phyloP scores from a whole-genome alignment of 106 monocot species.

The Dendrobium catenatum region DNA sequence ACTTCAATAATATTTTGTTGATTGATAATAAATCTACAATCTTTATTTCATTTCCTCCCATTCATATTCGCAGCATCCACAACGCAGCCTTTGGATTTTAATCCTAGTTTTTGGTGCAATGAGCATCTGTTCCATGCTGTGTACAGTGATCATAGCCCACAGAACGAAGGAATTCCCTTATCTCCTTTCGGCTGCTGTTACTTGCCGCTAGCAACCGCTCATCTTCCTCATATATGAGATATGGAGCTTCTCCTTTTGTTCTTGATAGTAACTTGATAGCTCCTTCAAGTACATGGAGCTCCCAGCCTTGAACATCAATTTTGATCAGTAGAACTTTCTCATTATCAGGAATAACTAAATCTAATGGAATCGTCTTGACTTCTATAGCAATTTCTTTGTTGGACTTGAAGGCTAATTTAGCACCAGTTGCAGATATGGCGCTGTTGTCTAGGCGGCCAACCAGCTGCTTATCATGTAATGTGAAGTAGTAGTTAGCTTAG shows the following conservation, averaged over 20 bases:
- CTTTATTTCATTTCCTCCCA: no score
- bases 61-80: no score
- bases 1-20: no score
- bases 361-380: slow-evolving; percentile 63
- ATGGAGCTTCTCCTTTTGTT: slow-evolving; percentile 63
- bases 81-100: no score
- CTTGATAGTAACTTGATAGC: slow-evolving; percentile 68
- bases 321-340: slow-evolving; percentile 60
- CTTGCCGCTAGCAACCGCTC: slow-evolving; percentile 72
- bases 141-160: slow-evolving; percentile 69
- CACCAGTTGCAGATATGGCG: slow-evolving; percentile 84
- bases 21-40: no score
- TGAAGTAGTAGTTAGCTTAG: neutral
- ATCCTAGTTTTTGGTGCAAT: slow-evolving; percentile 53
- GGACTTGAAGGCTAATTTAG: slow-evolving; percentile 81
- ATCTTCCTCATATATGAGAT: slow-evolving; percentile 94
- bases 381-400: slow-evolving; percentile 76
- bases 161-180: slow-evolving; percentile 49
- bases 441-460: slow-evolving; percentile 94
- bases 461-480: slow-evolving; percentile 41
- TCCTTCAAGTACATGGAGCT: slow-evolving; percentile 75
- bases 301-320: slow-evolving; percentile 98
- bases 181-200: slow-evolving; percentile 70
- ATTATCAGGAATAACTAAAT: slow-evolving; percentile 62
- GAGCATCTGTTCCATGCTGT: slow-evolving; percentile 68